Evolutionary conservation across 257 asterid species (phyloP), one percentile per base, ranked within the genome.

Genomic region (Salvia hispanica): DNA sequence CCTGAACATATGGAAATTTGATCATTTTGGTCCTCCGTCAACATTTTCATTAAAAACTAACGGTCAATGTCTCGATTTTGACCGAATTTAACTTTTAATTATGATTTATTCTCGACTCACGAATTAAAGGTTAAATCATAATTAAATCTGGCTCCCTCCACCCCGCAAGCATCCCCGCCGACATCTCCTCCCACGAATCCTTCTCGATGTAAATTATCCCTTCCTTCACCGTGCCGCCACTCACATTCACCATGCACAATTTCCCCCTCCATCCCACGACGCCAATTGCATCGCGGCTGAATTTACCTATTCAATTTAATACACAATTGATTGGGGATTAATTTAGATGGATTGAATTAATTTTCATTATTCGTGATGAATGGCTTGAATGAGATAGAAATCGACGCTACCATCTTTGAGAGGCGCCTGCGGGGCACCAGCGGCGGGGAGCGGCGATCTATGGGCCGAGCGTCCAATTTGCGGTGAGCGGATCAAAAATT

Each of bases 61-160:
- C n/a, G n/a, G n/a, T n/a, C n/a, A n/a, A n/a, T n/a, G n/a, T n/a
- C n/a, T n/a, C n/a, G n/a, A n/a, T n/a, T n/a, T n/a, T n/a, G n/a
- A n/a, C n/a, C n/a, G n/a, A n/a, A n/a, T n/a, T n/a, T n/a, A n/a
- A n/a, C n/a, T n/a, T n/a, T n/a, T n/a, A n/a, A n/a, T n/a, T n/a
- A n/a, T n/a, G n/a, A n/a, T n/a, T n/a, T n/a, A n/a, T n/a, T n/a
- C n/a, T n/a, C n/a, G n/a, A n/a, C n/a, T n/a, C n/a, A n/a, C n/a
- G n/a, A n/a, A n/a, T n/a, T n/a, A n/a, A n/a, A n/a, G n/a, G n/a
- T n/a, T n/a, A n/a, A n/a, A n/a, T n/a, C n/a, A n/a, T n/a, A n/a
- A n/a, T n/a, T n/a, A n/a, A n/a, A n/a, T n/a, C n/a, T n/a, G 97
- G 95, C 0, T 95, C 97, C 48, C 82, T 72, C 97, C 97, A 90